Percentiles rank a stretch among this genome's conserved stretches.
phyloP scores from a whole-genome alignment of 352 stramenopile genomes.

The Pythium phragmiticola region DNA sequence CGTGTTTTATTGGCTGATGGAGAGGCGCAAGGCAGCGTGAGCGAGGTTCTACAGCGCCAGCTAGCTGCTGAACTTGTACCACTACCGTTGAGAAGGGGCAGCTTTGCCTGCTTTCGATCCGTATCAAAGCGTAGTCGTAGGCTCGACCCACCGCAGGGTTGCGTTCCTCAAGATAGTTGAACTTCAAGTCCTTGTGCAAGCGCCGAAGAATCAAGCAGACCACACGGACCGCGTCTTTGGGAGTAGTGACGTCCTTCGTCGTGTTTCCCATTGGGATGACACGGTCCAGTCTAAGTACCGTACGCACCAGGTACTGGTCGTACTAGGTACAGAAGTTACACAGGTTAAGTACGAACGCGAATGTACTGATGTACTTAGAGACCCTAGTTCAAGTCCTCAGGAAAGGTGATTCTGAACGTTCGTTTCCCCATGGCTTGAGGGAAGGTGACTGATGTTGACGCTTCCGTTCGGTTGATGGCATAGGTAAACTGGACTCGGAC shows the following conservation, averaged over 20 bases:
- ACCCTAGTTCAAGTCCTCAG: too few species aligned
- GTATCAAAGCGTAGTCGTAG: slow-evolving; percentile 15
- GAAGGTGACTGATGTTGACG: too few species aligned
- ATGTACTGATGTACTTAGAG: too few species aligned
- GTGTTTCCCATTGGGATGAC: neutral
- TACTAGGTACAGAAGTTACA: neutral
- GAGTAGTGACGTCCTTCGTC: neutral
- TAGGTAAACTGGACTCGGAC: too few species aligned
- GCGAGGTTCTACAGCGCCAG: too few species aligned
- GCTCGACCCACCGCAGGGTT: slow-evolving; percentile 15
- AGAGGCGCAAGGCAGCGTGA: too few species aligned
- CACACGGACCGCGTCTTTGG: slow-evolving; percentile 2
- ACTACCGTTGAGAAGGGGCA: slow-evolving; percentile 13
- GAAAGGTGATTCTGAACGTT: too few species aligned
- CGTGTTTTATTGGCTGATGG: too few species aligned
- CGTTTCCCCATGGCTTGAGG: too few species aligned
- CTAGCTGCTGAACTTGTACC: slow-evolving; percentile 13
- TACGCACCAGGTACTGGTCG: too few species aligned
- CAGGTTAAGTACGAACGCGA: neutral
- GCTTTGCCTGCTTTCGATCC: neutral
- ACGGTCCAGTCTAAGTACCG: too few species aligned
- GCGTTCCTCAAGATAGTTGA: slow-evolving; percentile 20
- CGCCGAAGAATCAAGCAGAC: slow-evolving; percentile 15
- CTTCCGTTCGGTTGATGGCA: too few species aligned
- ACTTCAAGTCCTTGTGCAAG: slow-evolving; percentile 15